Percentiles rank a stretch among this genome's conserved stretches.
These are phyloP conservation scores for Rhynchosporium secalis DNA, from an alignment of 2,329 filamentous ascomycete species.

Conservation along the genomic window DNA sequence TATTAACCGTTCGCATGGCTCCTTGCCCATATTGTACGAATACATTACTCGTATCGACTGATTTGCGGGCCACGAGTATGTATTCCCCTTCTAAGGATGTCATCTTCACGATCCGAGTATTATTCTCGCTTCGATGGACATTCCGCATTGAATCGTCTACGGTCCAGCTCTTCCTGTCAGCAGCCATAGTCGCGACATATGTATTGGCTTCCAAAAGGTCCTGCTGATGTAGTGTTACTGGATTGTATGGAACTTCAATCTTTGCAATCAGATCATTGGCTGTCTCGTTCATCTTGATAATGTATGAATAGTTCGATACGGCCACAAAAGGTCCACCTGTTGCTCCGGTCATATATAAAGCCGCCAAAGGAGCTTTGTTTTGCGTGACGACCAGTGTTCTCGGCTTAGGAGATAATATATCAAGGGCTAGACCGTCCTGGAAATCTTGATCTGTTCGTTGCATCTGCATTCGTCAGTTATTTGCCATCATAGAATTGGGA, in stretches of 20 bases:
- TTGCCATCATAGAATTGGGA: background rate
- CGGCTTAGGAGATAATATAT: conserved; percentile 40
- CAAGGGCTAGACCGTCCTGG: conserved; percentile 39
- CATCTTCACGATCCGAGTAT: conserved; percentile 40
- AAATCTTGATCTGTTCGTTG: conserved; percentile 40
- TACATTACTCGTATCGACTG: conserved; percentile 36
- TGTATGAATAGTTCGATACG: conserved; percentile 39
- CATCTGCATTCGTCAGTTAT: conserved; percentile 22
- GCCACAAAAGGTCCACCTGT: conserved; percentile 38
- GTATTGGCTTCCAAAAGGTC: conserved; percentile 28
- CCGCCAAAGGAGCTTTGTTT: conserved; percentile 37
- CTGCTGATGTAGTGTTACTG: conserved; percentile 24
- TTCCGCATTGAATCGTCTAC: conserved; percentile 37
- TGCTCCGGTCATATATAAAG: conserved; percentile 38
- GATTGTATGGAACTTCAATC: conserved; percentile 39
- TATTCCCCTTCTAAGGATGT: conserved; percentile 40
- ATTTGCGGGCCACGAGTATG: conserved; percentile 38
- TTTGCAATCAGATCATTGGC: conserved; percentile 41
- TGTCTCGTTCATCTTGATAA: conserved; percentile 39
- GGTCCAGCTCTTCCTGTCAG: conserved; percentile 41
- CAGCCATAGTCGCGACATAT: conserved; percentile 25
- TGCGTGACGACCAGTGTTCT: conserved; percentile 38
- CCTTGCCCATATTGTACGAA: conserved; percentile 42
- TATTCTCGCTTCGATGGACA: conserved; percentile 38
- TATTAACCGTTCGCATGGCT: conserved; percentile 37